Evolutionary conservation across 805 yeast genomes (phyloP).

Genomic region (Lipomyces starkeyi): DNA sequence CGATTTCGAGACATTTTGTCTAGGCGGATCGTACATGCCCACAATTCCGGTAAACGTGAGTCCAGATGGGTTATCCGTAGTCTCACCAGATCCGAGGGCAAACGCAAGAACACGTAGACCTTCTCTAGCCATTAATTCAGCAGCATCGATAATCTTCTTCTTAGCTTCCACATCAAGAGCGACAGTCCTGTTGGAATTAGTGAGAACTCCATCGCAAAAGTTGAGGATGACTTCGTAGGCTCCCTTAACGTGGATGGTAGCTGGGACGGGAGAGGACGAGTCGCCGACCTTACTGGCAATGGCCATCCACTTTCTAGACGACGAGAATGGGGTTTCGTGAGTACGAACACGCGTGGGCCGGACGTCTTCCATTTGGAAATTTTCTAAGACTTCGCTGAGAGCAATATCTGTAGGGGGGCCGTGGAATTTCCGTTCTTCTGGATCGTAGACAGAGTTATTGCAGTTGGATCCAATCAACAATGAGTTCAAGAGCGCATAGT

Average conservation of each 20-base stretch:
- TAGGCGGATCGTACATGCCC: constrained; percentile 98
- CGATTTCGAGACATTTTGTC: constrained; percentile 80
- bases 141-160: constrained; percentile 58
- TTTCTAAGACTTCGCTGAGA: constrained; percentile 71
- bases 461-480: constrained; percentile 71
- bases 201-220: constrained; percentile 54
- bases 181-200: constrained; percentile 63
- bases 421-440: constrained; percentile 28
- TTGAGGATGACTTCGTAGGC: constrained; percentile 78
- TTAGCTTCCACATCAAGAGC: constrained; percentile 61
- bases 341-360: constrained; percentile 65
- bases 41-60: constrained; percentile 82
- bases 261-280: constrained; percentile 62
- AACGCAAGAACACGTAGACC: constrained; percentile 70
- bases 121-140: constrained; percentile 67
- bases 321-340: constrained; percentile 50
- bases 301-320: constrained; percentile 62
- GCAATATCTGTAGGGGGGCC: constrained; percentile 98
- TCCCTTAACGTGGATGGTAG: constrained; percentile 76
- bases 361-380: constrained; percentile 73
- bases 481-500: constrained; percentile 63
- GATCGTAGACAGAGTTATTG: constrained; percentile 38
- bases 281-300: constrained; percentile 73
- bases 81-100: constrained; percentile 58
- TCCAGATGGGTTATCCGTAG: constrained; percentile 57